Evolutionary conservation across 2,329 filamentous ascomycete species (phyloP), one percentile per base, ranked within the genome.

Genomic region (Xylaria sp.): DNA sequence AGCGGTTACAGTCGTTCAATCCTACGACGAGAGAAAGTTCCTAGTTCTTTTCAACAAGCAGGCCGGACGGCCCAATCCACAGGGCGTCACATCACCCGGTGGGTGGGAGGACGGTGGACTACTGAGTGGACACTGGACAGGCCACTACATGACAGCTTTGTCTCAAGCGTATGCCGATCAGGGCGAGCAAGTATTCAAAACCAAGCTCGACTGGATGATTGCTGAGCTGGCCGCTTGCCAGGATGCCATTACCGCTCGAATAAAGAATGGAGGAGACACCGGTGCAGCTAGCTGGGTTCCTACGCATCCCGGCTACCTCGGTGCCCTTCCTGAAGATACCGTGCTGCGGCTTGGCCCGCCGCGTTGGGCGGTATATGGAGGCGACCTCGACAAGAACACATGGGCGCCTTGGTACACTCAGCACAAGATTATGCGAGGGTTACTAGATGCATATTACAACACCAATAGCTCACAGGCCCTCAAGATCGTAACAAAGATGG

Each of bases 341-440:
- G 73, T 75, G 3, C 56, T 75, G 17, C 65, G 73, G 15, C 72
- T 75, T 17, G 73, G 73, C 4, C 73, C 73, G 4, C 73, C 73
- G 15, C 72, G 73, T 4, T 74, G 71, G 71, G 72, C 72, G 7
- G 68, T 74, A 1, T 75, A 74, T 31, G 72, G 72, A 29, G 44
- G 70, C 35, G 46, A 73, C 38, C 60, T 57, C 21, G 56, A 64
- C n/a, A 70, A 49, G 1, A 74, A 74, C 21, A 74, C 71, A 0
- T 75, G 73, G 73, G 73, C 73, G 4, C 70, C 72, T 1, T 75
- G 73, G 73, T 75, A 75, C 33, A 74, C 72, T 29, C 72, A 74
- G 61, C 73, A 75, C 43, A 75, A 75, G 64, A 74, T 75, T 60
- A 71, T 75, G 60, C 66, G 73, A 15, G 73, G 73, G 5, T 52